Evolutionary conservation across 139 green algal species (phyloP).

Genomic region (Tetratostichococcus sp.): DNA sequence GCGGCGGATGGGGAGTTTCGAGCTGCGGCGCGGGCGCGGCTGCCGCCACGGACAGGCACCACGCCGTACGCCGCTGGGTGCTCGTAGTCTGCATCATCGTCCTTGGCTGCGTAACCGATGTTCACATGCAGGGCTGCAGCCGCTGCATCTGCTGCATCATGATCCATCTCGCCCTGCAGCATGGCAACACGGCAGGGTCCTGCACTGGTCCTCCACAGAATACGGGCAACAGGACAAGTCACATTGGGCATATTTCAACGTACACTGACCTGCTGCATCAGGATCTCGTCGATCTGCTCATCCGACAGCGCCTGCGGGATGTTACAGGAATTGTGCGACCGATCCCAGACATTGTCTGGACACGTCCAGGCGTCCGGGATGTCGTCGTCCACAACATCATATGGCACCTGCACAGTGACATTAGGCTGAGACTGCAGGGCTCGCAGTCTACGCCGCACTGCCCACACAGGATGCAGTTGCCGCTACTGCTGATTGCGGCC

Average conservation of each 20-base stretch:
- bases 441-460: too few relatives aligned
- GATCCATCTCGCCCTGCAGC: neutral
- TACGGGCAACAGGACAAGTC: too few relatives aligned
- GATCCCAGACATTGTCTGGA: conserved; percentile 70
- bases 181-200: neutral
- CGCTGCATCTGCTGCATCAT: neutral
- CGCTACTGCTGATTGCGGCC: too few relatives aligned
- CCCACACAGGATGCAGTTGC: too few relatives aligned
- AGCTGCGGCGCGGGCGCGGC: conserved; percentile 4
- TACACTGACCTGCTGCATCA: conserved; percentile 40
- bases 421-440: too few relatives aligned
- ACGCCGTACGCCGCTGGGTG: conserved; percentile 20
- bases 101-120: conserved; percentile 1
- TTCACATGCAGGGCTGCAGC: neutral
- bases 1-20: neutral
- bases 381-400: conserved; percentile 57
- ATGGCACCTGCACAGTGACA: conserved; percentile 52
- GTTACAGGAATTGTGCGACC: conserved; percentile 42
- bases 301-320: conserved; percentile 60
- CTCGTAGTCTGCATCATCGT: conserved; percentile 27
- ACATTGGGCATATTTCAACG: too few relatives aligned
- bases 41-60: neutral
- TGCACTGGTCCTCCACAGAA: neutral
- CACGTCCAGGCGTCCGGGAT: conserved; percentile 76
- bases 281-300: conserved; percentile 67